Evolutionary conservation across 192 early-diverging fungal species (phyloP), one percentile per base, ranked within the genome.

Genomic region (Coemansia sp.): DNA sequence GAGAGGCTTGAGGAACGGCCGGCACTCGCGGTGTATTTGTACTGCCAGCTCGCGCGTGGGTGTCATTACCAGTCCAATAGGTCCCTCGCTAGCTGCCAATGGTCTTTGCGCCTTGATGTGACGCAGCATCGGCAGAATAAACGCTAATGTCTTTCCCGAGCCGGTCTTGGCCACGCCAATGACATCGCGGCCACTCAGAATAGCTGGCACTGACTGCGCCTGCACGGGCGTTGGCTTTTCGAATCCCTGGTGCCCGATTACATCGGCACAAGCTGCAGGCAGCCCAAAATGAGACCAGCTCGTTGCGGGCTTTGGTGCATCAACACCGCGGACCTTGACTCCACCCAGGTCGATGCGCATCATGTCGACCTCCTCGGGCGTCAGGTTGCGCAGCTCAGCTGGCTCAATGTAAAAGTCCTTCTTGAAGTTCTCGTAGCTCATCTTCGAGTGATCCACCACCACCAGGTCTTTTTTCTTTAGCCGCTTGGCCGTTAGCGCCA

Each of bases 401-500:
- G 97, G 95, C 57, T 98, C 97, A 31, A 98, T 92, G 70, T 92
- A 98, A 76, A 99, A 98, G 71, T 96, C 86, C 65, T 95, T 94
- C 42, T 89, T 84, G 74, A 98, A 98, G 35, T 79, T 74, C 66
- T 95, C 92, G 66, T 99, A 98, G 16, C 86, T 83, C 60, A 93
- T 88, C 55, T 86, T 86, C 6, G 87, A 79, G 73, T 99, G 95
- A 66, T 99, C 92, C 14, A 96, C 92, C 0, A 86, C 74, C 0
- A 90, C 85, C 33, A 98, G 73, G 53, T 99, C 96, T 80, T 97
- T 98, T 64, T 91, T 90, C 71, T 96, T 96, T 9, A 90, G 83
- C 28, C 88, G 87, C 67, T 93, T 94, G 5, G 94, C 92, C 9
- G 93, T 91, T 68, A 90, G 65, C 33, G 89, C 90, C 38, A 92